phyloP scores from a whole-genome alignment of 805 yeast genomes.

The Lipomyces yamadae region DNA sequence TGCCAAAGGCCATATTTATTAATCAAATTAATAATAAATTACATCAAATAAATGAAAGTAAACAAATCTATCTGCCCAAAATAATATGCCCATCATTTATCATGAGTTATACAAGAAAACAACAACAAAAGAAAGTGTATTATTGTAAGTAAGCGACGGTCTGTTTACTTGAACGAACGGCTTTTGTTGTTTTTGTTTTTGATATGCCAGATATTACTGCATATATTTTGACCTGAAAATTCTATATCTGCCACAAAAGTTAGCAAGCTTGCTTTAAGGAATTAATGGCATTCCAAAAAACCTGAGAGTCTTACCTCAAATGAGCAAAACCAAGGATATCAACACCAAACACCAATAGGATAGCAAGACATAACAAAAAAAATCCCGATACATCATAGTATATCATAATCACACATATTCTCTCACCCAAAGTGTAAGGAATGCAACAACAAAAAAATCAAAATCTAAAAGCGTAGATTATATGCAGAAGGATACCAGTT shows the following conservation, averaged over 20 bases:
- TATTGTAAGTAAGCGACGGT: neutral
- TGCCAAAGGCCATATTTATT: neutral
- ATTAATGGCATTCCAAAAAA: neutral
- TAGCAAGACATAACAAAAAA: neutral
- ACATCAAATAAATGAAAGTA: neutral
- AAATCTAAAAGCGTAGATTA: neutral
- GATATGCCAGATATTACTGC: too few relatives aligned
- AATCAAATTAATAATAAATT: neutral
- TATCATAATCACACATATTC: neutral
- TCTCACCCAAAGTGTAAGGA: neutral
- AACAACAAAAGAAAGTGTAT: neutral
- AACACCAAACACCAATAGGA: constrained; percentile 37
- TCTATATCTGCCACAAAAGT: neutral
- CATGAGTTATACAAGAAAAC: neutral
- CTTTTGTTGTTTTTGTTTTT: neutral
- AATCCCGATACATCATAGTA: neutral
- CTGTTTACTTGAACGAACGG: neutral
- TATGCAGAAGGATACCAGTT: neutral
- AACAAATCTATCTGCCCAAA: neutral
- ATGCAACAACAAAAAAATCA: neutral
- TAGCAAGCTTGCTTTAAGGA: neutral
- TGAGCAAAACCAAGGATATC: neutral
- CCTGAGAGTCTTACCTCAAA: neutral
- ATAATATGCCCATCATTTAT: neutral
- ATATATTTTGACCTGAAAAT: too few relatives aligned